Base-by-base conservation (phyloP, 1,284 basidiomycete genomes). In the Papiliotrema fonsecae region DNA sequence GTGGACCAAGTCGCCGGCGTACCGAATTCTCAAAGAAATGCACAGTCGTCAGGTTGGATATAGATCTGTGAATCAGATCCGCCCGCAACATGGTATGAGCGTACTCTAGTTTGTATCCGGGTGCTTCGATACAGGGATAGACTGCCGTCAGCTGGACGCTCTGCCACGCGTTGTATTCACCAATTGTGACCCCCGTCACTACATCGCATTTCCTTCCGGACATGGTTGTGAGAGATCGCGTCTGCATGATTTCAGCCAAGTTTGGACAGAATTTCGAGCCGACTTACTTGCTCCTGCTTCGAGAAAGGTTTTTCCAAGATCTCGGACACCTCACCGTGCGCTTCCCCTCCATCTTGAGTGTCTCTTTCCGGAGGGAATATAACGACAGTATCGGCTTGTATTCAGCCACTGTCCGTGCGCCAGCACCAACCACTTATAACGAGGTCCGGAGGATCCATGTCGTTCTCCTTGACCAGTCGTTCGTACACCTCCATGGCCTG, bases 401-500 rank as follows among this genome's bases (percentile, higher is more conserved):
- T 37, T 19, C 31, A 42, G 30, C 40, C 10, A 25, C 26, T 32
- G 18, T 36, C 24, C 10, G 13, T 18, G 6, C 27, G 16, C 37
- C 25, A 30, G 13, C 22, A 63, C 79, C 45, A 39, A 88, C 89
- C 88, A 54, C 82, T 86, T 56, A 98, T 97, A 39, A 97, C 91
- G 22, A 97, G 79, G 72, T 97, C 93, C 3, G 93, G 92, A 1
- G 89, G 80, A 64, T 94, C 82, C 19, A 89, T 83, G 7, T 88
- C 87, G 57, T 87, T 72, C 49, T 82, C 76, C 46, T 57, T 69
- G 47, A 94, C 85, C 22, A 96, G 75, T 28, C 85, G 79, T 69
- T 88, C 83, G 64, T 96, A 96, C n/a, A 94, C 91, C 63, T 94
- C 88, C 7, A 91, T 81, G 0, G 87, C 92, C 77, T 78, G 53